Base-by-base conservation (phyloP, 768 basidiomycete genomes). In the Fomitopsis serialis region DNA sequence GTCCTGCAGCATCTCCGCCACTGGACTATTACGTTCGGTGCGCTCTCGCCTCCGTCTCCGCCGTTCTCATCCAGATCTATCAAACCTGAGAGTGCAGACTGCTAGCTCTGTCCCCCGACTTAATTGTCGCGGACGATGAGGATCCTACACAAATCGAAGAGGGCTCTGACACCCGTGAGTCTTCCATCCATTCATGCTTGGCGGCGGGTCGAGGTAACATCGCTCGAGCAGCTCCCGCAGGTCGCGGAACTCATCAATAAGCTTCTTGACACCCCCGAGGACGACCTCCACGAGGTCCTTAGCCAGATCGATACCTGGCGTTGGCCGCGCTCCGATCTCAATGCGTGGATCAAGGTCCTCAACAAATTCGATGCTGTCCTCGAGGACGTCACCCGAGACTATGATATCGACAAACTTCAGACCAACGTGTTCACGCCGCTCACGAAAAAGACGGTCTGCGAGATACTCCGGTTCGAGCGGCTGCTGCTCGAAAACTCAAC, bases 401-500 rank as follows among this genome's bases (percentile, higher is more conserved):
- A 98, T 68, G 84, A 89, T 50, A 78, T 98, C 56, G 87, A 89
- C 69, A 85, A 86, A 62, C 75, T 92, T 3, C 96, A 98, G 69
- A 69, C 85, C 32, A 86, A 84, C 52, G 77, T 79, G 23, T 97
- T 98, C 65, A 82, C 84, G 1, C 81, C 87, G 0, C 69, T 74
- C 42, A 85, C 84, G 23, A 95, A 93, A 76, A 78, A 78, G 53
- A 74, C 82, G 2, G 67, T 98, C 12, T 81, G 85, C 57, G 85
- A 89, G 66, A 87, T 99, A 59, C 80, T 99, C 56, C 78, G 84
- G 59, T 94, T 99, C 59, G 85, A 93, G 73, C 80, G 90, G 57
- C 72, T 98, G 36, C 73, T 99, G 48, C 75, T 99, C 63, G 97
- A 98, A 73, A 97, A 98, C 68, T 96, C 94, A 45, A 99, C 97